Evolutionary conservation across 2,329 filamentous ascomycete species (phyloP), one percentile per base, ranked within the genome.

Genomic region (Diaporthe vaccinii): DNA sequence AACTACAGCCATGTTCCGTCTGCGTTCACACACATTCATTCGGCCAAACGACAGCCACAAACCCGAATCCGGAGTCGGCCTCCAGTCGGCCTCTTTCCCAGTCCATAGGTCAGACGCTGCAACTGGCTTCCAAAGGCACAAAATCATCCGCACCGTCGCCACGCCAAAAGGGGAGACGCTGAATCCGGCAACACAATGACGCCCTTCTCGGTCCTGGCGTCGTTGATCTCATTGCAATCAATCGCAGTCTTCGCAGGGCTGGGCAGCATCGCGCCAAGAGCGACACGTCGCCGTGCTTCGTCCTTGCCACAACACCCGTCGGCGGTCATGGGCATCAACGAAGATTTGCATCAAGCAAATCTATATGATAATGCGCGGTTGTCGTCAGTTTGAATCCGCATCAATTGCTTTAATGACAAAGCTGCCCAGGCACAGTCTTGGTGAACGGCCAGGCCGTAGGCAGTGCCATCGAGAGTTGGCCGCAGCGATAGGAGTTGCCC

Each of bases 1-100:
- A 36, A 22, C 44, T 17, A 61, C 55, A 51, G 20, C 65, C 65
- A 55, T 36, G 41, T 53, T 39, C 36, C 46, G 57, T 14, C 46
- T 39, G 44, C 46, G 5, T 74, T n/a, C 25, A 4, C 31, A 2
- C 55, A 51, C n/a, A 4, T 44, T 39, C n/a, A 5, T 44, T 46
- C 25, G 20, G 57, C 15, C 14, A 36, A 34, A 39, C 4, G 31
- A 20, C 17, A n/a, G 15, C 3, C 31, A 10, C 17, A 25, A 31
- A 17, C 41, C 73, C 73, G 65, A 44, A 74, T 74, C 55, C 73
- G 65, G 71, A 25, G 5, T 28, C 28, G 14, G 31, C 25, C 20
- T 57, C 15, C 49, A 28, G 12, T 39, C n/a, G 10, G 15, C 25
- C 17, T 55, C 49, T 69, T 41, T 55, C 28, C n/a, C 8, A 69